Evolutionary conservation across 306 rosid genomes (phyloP).

Genomic region (Vicia villosa): DNA sequence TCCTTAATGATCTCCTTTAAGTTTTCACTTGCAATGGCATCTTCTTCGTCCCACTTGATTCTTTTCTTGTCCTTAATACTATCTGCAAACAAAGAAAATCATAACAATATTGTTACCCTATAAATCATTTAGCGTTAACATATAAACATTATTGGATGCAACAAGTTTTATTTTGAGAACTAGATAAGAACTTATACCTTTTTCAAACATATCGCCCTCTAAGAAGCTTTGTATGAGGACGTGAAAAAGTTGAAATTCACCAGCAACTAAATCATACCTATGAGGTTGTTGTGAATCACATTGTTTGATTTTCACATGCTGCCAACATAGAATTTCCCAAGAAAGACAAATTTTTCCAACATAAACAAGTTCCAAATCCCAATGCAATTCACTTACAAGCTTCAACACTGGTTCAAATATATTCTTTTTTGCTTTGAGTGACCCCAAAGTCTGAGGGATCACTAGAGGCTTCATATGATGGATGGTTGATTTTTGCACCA

Average conservation of each 20-base stretch:
- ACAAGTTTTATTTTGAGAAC: no score
- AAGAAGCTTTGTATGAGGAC: constrained; percentile 67
- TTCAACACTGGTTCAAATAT: constrained; percentile 50
- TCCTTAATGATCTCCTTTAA: constrained; percentile 58
- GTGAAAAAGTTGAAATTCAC: constrained; percentile 76
- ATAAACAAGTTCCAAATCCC: constrained; percentile 81
- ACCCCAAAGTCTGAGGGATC: constrained; percentile 54
- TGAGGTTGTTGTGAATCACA: constrained; percentile 36
- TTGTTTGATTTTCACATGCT: constrained; percentile 65
- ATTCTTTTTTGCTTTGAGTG: constrained; percentile 49
- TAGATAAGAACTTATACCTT: constrained; percentile 32
- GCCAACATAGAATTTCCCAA: constrained; percentile 96
- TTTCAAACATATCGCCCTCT: constrained; percentile 76
- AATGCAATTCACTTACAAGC: constrained; percentile 60
- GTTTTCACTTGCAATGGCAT: constrained; percentile 41
- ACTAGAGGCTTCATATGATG: constrained; percentile 45
- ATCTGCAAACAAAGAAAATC: constrained; percentile 48
- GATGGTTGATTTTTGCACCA: constrained; percentile 45
- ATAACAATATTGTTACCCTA: background rate
- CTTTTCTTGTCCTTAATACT: constrained; percentile 15
- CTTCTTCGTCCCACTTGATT: constrained; percentile 41
- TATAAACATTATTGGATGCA: no score
- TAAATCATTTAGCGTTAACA: no score
- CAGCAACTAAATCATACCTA: constrained; percentile 65
- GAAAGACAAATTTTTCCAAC: constrained; percentile 94